A percentile compares a stretch with the other conserved stretches of the same genome.
phyloP scores from a whole-genome alignment of 371 early-diverging fungal species.

The Fennellomyces sp. region DNA sequence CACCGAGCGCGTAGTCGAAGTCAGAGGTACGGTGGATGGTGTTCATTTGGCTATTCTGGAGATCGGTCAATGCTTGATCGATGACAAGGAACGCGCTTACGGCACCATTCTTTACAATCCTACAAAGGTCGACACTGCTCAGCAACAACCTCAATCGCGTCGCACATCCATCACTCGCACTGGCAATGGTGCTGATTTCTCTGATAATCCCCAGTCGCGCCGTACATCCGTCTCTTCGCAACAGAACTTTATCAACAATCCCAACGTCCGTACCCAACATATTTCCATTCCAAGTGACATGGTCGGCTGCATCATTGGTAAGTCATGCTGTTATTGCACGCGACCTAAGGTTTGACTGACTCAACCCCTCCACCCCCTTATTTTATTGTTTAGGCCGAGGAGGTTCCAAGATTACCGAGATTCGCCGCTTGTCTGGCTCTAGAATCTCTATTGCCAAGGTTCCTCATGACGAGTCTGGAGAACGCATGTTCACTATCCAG shows the following conservation, averaged over 20 bases:
- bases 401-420: conserved; percentile 90
- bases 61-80: conserved; percentile 50
- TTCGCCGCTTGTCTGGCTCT: conserved; percentile 84
- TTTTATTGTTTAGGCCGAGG: conserved; percentile 57
- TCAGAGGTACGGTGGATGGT: conserved; percentile 76
- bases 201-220: conserved; percentile 16
- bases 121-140: conserved; percentile 29
- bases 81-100: conserved; percentile 53
- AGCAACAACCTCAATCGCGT: conserved; percentile 12
- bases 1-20: conserved; percentile 86
- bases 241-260: conserved; percentile 22
- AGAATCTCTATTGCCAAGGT: conserved; percentile 85
- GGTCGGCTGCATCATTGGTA: conserved; percentile 89
- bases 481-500: conserved; percentile 89
- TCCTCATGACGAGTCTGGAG: conserved; percentile 74
- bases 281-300: conserved; percentile 87
- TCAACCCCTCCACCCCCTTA: too few species aligned
- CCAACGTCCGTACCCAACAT: conserved; percentile 68
- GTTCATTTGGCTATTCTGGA: conserved; percentile 80
- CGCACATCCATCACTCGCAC: conserved; percentile 32
- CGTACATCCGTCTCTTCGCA: conserved; percentile 25
- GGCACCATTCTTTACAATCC: conserved; percentile 55
- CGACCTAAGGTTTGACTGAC: too few species aligned
- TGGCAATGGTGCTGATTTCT: conserved; percentile 34
- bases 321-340: not conserved